Base-by-base conservation (phyloP, 441 rosid species). In the Populus hybrid region DNA sequence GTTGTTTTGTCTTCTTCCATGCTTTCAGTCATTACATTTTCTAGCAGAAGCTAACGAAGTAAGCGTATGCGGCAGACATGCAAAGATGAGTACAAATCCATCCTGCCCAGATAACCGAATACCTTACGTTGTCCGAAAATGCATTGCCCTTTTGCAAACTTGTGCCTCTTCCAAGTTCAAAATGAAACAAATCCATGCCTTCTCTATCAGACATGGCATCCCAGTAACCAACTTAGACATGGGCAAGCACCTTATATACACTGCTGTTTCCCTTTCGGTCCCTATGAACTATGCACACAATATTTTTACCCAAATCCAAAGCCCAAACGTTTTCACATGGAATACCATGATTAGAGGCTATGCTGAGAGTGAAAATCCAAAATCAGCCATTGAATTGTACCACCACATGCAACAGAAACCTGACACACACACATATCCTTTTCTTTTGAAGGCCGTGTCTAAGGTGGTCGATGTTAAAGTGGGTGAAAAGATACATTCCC, bases 391-490 rank as follows among this genome's bases (percentile, higher is more conserved):
- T 69, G 80, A 85, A 35, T 84, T 94, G 69, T 89, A 86, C 74
- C 80, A 76, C 50, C 81, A 72, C 42, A 86, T 94, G 94, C 76
- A 72, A 38, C 79, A 80, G 31, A 83, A 83, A 63, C 91, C 98
- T 3, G 97, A 94, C 74, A 88, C 90, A 10, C 91, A 92, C 75
- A 94, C 98, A 0, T 94, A 87, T 76, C 98, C 98, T 74, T 94
- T 91, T 78, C 87, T 94, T 75, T 29, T 68, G 35, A 68, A 68
- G 40, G 71, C 71, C 20, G 71, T 68, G 71, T 35, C 71, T 68
- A 68, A 68, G 71, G 23, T 31, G 33, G 71, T 68, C 21, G 40
- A 68, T 29, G 40, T 68, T 33, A 68, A 9, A 33, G 71, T 29
- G 3, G 71, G 71, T 29, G 71, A 68, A 28, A 28, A 68, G 71